Conservation (phyloP, 2,329 filamentous ascomycete genomes). For the Colletotrichum musae region DNA sequence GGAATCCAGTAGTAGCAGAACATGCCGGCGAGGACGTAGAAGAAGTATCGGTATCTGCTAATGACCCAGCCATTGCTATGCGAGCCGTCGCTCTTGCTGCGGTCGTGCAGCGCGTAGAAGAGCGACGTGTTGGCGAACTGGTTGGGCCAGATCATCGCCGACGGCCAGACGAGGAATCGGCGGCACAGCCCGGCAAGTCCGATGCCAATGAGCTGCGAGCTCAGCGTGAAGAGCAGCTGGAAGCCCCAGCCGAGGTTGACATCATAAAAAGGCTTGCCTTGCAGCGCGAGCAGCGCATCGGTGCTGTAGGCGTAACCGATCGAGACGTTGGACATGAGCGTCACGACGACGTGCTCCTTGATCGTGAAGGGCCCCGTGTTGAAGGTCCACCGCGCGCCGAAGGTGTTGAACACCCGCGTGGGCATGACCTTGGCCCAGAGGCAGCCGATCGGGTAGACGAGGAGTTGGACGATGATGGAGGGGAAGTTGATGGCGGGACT, state of each 20-base stretch:
- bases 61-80: constrained; percentile 61
- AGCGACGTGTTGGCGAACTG: constrained; percentile 64
- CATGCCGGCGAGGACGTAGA: constrained; percentile 56
- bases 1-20: constrained; percentile 70
- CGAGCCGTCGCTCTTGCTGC: constrained; percentile 55
- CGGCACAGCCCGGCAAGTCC: constrained; percentile 71
- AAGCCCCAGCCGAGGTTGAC: constrained; percentile 68
- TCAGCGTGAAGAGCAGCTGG: constrained; percentile 70
- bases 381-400: constrained; percentile 51
- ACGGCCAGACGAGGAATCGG: constrained; percentile 70
- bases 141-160: constrained; percentile 74
- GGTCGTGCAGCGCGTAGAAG: constrained; percentile 61
- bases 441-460: constrained; percentile 60
- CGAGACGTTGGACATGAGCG: constrained; percentile 64
- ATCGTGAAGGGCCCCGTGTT: constrained; percentile 60
- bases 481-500: constrained; percentile 50
- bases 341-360: constrained; percentile 65
- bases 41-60: constrained; percentile 49
- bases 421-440: constrained; percentile 60
- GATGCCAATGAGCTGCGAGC: constrained; percentile 73
- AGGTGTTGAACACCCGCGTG: constrained; percentile 55
- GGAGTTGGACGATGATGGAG: constrained; percentile 53
- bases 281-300: constrained; percentile 56
- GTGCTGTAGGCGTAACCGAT: constrained; percentile 62
- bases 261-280: constrained; percentile 60